Conservation (phyloP, 192 early-diverging fungal species). For the Chytriomyces hyalinus region DNA sequence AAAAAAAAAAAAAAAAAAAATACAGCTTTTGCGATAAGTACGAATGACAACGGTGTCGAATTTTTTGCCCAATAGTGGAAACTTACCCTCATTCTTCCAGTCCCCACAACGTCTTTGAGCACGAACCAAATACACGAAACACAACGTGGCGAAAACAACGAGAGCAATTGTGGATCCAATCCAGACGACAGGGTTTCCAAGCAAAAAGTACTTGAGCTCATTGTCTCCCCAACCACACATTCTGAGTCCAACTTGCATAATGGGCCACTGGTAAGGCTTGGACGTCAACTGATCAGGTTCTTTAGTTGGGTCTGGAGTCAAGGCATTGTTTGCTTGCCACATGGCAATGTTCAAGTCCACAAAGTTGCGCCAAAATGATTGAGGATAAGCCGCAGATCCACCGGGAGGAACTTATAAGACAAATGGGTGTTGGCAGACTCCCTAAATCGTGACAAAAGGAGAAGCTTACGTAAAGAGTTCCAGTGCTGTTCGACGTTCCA, state of each 20-base stretch:
- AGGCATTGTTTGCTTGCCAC: conserved; percentile 95
- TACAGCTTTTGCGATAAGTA: not conserved
- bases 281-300: conserved; percentile 80
- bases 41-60: not conserved
- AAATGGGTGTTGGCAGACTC: not conserved
- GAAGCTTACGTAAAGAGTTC: conserved; percentile 71
- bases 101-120: conserved; percentile 66
- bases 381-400: conserved; percentile 63
- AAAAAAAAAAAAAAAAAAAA: conserved; percentile 1
- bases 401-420: conserved; percentile 67
- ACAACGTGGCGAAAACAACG: conserved; percentile 51
- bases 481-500: conserved; percentile 95
- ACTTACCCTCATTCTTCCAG: conserved; percentile 49
- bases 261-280: conserved; percentile 85
- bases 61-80: conserved; percentile 1
- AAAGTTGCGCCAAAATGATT: conserved; percentile 82
- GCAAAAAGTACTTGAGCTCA: conserved; percentile 84
- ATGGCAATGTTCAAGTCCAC: conserved; percentile 90
- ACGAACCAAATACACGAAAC: conserved; percentile 66
- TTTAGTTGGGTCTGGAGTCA: conserved; percentile 92
- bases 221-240: conserved; percentile 93
- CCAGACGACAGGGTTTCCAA: conserved; percentile 94
- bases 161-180: conserved; percentile 70
- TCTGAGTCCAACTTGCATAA: conserved; percentile 84
- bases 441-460: too few species aligned